Conservation (phyloP, 1,284 basidiomycete species). For the Irpex lacteus region DNA sequence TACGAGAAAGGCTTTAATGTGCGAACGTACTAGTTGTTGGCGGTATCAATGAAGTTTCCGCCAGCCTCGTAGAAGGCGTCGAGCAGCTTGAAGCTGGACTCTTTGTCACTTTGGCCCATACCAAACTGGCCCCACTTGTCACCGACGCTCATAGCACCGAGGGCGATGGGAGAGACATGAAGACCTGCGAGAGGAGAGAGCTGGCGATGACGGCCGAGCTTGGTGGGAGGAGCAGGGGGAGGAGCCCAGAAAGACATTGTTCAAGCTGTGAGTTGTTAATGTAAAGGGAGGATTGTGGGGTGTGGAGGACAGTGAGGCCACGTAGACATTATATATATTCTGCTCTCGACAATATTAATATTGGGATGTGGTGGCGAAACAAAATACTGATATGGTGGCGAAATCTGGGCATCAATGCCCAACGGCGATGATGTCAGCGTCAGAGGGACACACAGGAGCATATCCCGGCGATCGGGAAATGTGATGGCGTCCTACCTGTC, state of each 20-base stretch:
- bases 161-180: slow-evolving; percentile 45
- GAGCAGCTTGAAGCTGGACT: slow-evolving; percentile 22
- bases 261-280: not conserved
- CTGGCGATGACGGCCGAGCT: slow-evolving; percentile 21
- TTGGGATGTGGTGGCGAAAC: not conserved
- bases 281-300: too few species aligned
- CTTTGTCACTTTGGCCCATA: slow-evolving; percentile 22
- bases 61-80: slow-evolving; percentile 23
- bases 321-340: not conserved
- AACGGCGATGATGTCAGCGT: too few species aligned
- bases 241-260: slow-evolving; percentile 1
- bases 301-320: not conserved
- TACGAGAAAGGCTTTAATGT: not conserved
- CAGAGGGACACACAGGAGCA: not conserved
- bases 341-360: too few species aligned
- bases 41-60: slow-evolving; percentile 19
- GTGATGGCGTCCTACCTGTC: not conserved
- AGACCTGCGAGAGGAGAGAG: slow-evolving; percentile 22
- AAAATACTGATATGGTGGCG: too few species aligned
- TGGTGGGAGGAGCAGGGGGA: slow-evolving; percentile 12
- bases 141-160: slow-evolving; percentile 48
- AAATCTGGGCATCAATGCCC: too few species aligned
- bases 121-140: slow-evolving; percentile 31
- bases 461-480: not conserved
- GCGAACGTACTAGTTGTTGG: slow-evolving; percentile 13